phyloP scores from a whole-genome alignment of 257 asterid genomes.

The Nicotiana knightiana region DNA sequence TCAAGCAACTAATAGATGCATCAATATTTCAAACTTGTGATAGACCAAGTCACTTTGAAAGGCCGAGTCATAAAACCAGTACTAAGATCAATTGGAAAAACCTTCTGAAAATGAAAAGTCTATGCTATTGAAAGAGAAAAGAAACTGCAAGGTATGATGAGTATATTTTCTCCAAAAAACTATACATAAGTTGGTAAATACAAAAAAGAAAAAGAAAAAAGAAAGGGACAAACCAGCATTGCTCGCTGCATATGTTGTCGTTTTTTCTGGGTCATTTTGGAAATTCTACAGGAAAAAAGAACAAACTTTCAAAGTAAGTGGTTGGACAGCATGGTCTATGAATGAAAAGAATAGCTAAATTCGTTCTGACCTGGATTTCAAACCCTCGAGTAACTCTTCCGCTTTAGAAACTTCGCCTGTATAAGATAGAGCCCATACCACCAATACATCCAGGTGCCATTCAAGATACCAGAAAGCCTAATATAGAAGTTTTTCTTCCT shows the following conservation, averaged over 20 bases:
- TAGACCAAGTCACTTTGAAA: not conserved
- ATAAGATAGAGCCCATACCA: slow-evolving; percentile 59
- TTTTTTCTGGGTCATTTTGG: slow-evolving; percentile 70
- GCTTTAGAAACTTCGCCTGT: slow-evolving; percentile 51
- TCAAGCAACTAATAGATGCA: not conserved
- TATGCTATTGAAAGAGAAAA: not conserved
- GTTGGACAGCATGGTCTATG: not conserved
- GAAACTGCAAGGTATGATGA: not conserved
- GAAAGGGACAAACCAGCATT: slow-evolving; percentile 42
- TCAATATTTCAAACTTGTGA: not conserved
- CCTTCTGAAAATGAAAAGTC: not conserved
- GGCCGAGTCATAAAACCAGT: not conserved
- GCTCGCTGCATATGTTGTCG: slow-evolving; percentile 52
- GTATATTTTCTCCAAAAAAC: not conserved
- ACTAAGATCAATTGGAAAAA: not conserved
- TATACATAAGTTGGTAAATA: not conserved
- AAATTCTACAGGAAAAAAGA: slow-evolving; percentile 37
- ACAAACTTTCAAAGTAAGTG: not conserved
- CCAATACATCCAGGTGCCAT: slow-evolving; percentile 92
- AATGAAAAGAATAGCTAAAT: not conserved
- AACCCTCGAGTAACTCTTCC: slow-evolving; percentile 62
- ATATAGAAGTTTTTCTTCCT: slow-evolving; percentile 1
- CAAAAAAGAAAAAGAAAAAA: not conserved
- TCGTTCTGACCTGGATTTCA: slow-evolving; percentile 52
- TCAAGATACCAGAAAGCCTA: slow-evolving; percentile 83